Evolutionary conservation across 129 eudicot genomes (phyloP).

Genomic region (Glebionis coronaria): DNA sequence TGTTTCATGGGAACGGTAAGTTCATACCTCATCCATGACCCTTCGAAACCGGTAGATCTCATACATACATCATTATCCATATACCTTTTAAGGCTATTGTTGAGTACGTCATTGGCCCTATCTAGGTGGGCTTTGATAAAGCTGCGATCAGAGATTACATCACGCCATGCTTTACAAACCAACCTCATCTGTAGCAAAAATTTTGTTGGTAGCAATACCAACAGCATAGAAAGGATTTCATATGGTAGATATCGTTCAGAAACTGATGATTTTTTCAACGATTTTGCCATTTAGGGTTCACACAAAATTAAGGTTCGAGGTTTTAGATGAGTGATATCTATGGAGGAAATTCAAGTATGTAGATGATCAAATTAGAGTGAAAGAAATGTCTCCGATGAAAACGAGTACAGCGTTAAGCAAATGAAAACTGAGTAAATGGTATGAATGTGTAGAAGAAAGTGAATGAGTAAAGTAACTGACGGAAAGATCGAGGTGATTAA

Average conservation of each 20-base stretch:
- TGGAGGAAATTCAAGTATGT: neutral
- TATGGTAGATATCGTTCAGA: neutral
- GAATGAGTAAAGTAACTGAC: neutral
- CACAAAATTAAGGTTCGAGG: neutral
- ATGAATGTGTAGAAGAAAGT: neutral
- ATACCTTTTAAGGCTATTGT: neutral
- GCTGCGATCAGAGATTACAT: slow-evolving; percentile 4
- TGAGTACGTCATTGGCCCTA: neutral
- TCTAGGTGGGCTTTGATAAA: slow-evolving; percentile 20
- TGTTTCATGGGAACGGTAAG: too few species aligned
- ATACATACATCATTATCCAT: neutral
- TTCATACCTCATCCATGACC: too few species aligned
- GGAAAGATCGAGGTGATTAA: neutral
- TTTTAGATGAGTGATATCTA: neutral
- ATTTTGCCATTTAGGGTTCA: slow-evolving; percentile 9
- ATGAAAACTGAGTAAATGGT: too few species aligned
- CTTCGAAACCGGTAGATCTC: neutral
- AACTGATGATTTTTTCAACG: neutral
- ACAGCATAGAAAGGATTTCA: slow-evolving; percentile 16
- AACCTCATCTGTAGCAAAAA: slow-evolving; percentile 16
- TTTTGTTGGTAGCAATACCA: neutral
- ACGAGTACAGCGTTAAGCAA: too few species aligned
- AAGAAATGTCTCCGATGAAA: neutral
- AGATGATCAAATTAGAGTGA: neutral
- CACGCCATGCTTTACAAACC: slow-evolving; percentile 22